Percentiles rank a stretch among this genome's conserved stretches.
Conservation (phyloP, 306 rosid genomes). For the Vigna mungo region DNA sequence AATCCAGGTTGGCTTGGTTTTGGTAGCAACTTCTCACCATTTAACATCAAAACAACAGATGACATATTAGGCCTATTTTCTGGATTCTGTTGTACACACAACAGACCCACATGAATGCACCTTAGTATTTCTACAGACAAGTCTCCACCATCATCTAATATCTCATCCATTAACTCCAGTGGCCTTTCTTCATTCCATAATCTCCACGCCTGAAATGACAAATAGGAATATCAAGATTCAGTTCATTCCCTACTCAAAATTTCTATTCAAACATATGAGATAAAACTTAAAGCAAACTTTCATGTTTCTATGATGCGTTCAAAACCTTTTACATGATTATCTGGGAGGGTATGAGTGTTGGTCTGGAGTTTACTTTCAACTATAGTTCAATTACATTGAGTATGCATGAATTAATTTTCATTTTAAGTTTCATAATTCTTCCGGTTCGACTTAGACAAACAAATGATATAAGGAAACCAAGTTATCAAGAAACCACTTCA, state of each 20-base stretch:
- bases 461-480: background rate
- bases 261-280: background rate
- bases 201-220: background rate
- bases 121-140: background rate
- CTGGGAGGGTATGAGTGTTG: background rate
- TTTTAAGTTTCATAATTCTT: background rate
- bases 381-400: background rate
- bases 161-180: background rate
- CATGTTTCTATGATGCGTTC: background rate
- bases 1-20: background rate
- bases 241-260: background rate
- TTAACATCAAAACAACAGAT: background rate
- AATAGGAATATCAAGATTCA: background rate
- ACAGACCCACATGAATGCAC: background rate
- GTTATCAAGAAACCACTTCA: background rate
- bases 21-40: background rate
- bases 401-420: background rate
- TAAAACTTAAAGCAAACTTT: background rate
- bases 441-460: background rate
- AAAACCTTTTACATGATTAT: background rate
- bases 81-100: conserved; percentile 4
- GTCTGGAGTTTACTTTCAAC: background rate
- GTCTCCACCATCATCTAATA: background rate
- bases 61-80: conserved; percentile 7
- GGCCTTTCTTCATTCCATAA: conserved; percentile 6